Conservation (phyloP, 192 early-diverging fungal species). For the Entomortierella lignicola region DNA sequence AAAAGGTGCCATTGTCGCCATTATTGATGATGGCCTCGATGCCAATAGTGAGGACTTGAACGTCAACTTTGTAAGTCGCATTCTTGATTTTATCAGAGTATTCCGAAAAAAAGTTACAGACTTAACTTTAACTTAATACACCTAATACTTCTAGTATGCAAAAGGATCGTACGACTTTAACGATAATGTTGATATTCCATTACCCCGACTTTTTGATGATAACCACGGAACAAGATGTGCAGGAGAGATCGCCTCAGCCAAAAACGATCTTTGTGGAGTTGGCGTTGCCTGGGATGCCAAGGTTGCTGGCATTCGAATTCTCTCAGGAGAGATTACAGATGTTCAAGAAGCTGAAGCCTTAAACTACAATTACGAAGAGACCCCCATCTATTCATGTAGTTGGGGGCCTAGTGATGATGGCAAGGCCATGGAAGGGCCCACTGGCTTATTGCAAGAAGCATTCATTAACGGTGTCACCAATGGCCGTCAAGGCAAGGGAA, state of each 20-base stretch:
- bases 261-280: conserved; percentile 93
- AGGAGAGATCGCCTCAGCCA: conserved; percentile 94
- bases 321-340: conserved; percentile 91
- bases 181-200: conserved; percentile 78
- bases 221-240: conserved; percentile 97
- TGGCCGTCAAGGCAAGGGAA: conserved; percentile 87
- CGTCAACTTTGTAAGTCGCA: conserved; percentile 84
- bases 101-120: background rate
- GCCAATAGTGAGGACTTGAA: conserved; percentile 83
- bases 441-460: conserved; percentile 82
- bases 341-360: conserved; percentile 92
- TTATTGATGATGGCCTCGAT: conserved; percentile 98
- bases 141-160: conserved; percentile 65
- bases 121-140: background rate
- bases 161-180: conserved; percentile 97
- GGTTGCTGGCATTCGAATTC: conserved; percentile 90
- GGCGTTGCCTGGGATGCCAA: conserved; percentile 92
- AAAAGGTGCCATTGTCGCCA: conserved; percentile 84
- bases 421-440: conserved; percentile 84
- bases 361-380: conserved; percentile 89
- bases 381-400: conserved; percentile 95
- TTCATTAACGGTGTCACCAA: conserved; percentile 87
- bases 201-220: conserved; percentile 81
- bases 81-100: background rate
- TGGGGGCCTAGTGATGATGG: conserved; percentile 98